Base-by-base conservation (phyloP, 192 early-diverging fungal species). In the Martensiomyces pterosporus region DNA sequence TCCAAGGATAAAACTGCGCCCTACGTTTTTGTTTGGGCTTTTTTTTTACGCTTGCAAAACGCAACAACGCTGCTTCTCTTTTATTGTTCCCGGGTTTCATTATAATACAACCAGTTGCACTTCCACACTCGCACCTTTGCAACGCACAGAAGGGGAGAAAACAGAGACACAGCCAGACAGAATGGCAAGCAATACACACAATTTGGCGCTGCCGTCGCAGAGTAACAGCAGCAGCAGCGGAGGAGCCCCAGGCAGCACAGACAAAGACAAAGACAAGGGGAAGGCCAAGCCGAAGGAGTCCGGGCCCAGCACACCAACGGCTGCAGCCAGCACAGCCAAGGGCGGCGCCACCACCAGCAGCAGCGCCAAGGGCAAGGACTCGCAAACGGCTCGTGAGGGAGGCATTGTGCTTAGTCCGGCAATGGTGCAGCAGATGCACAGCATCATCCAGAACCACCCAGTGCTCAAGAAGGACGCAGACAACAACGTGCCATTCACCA, bases 401-500 rank as follows among this genome's bases (percentile, higher is more conserved):
- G 56, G 52, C 6, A 71, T 71, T 15, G 44, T 64, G 7, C 47
- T 71, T 14, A 64, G 67, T 19, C 67, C 67, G 15, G 67, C 67
- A 24, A 71, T 71, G 67, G 37, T 71, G 0, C 51, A 71, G 39
- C 67, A 71, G 38, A 71, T 71, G 67, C 67, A 52, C 39, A 46
- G 22, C 18, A 71, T 71, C 16, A 71, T 71, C 19, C 46, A 58
- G 21, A 71, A 71, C 60, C 67, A 71, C 36, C 42, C 67, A 4
- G 52, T 29, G 15, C 40, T 71, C 21, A 71, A 71, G 36, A 49
- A 55, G 22, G 67, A 71, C 16, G 60, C 67, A 4, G 67, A 71
- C 67, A 71, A 71, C 60, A 71, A 71, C 40, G 49, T 71, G 17
- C 67, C 67, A 8, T 71, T 71, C 34, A 71, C 67, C 29, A 71